Conservation (phyloP, 306 rosid genomes). For the Dicorynia guianensis region DNA sequence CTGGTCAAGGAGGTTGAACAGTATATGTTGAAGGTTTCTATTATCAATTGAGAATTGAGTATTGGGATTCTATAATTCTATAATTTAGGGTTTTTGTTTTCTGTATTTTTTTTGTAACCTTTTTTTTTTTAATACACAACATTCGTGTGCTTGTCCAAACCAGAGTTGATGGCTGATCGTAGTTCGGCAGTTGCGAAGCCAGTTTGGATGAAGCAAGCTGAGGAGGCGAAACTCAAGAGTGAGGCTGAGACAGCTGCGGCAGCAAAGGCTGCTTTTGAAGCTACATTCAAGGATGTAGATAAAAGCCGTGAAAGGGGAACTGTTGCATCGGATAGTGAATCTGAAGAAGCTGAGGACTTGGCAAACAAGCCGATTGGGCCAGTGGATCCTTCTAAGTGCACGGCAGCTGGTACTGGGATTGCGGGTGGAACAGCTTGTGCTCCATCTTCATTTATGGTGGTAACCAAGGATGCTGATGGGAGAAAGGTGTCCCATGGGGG, state of each 20-base stretch:
- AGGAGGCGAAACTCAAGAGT: constrained; percentile 89
- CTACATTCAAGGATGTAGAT: constrained; percentile 85
- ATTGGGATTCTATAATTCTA: neutral
- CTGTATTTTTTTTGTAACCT: no score
- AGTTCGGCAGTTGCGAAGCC: constrained; percentile 71
- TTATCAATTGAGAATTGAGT: neutral
- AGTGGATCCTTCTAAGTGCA: constrained; percentile 83
- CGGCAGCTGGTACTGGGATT: constrained; percentile 87
- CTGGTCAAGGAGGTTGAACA: neutral
- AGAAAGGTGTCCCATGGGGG: constrained; percentile 82
- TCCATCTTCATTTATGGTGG: constrained; percentile 75
- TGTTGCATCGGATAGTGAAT: constrained; percentile 81
- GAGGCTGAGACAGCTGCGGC: constrained; percentile 97
- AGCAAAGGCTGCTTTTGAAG: constrained; percentile 96
- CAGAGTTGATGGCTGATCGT: constrained; percentile 85
- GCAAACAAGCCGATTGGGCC: constrained; percentile 87
- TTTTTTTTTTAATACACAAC: neutral
- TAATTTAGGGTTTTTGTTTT: constrained; percentile 16
- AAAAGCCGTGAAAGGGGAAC: constrained; percentile 58
- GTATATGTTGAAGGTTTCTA: neutral
- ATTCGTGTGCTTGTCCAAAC: constrained; percentile 12
- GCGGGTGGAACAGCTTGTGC: constrained; percentile 94
- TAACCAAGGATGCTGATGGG: constrained; percentile 87
- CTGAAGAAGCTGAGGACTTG: constrained; percentile 84
- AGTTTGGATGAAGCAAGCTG: constrained; percentile 98